Percentiles rank a stretch among this genome's conserved stretches.
Evolutionary conservation across 2,329 filamentous ascomycete genomes (phyloP).

Genomic region (Apiospora rasikravindrae): DNA sequence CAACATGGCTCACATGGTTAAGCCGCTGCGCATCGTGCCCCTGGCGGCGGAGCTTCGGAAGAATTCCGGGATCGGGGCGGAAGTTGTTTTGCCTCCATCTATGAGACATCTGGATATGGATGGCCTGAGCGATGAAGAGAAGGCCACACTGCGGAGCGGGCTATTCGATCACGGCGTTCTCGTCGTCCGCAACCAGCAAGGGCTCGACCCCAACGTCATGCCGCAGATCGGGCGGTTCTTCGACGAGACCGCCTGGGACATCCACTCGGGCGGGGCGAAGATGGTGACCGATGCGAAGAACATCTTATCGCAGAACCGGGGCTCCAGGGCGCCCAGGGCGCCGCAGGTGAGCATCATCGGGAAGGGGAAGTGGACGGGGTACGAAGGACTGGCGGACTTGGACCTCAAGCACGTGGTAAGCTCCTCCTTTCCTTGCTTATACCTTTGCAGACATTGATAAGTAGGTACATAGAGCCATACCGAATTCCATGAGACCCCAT

Average conservation of each 20-base stretch:
- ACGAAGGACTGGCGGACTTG: conserved; percentile 14
- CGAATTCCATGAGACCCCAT: conserved; percentile 67
- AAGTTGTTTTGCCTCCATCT: not conserved
- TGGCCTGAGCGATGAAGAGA: not conserved
- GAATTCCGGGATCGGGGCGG: not conserved
- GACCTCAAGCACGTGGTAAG: conserved; percentile 18
- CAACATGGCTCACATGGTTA: not conserved
- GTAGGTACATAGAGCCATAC: not conserved
- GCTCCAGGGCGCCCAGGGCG: conserved; percentile 12
- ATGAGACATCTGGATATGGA: conserved; percentile 4
- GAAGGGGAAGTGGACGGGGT: conserved; percentile 2
- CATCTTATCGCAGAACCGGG: conserved; percentile 10
- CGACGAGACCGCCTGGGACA: conserved; percentile 4
- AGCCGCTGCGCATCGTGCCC: not conserved
- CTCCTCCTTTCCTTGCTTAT: not conserved
- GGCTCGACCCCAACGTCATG: conserved; percentile 11
- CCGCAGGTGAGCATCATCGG: conserved; percentile 18
- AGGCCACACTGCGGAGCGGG: not conserved
- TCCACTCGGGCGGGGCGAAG: conserved; percentile 3
- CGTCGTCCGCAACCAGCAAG: conserved; percentile 15
- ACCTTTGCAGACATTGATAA: not conserved
- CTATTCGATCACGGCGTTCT: conserved; percentile 15
- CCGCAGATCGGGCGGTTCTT: conserved; percentile 7
- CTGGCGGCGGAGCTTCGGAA: not conserved
- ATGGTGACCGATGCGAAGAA: conserved; percentile 8